Percentiles rank a stretch among this genome's conserved stretches.
These are phyloP conservation scores for Penicillium turbatum DNA, from an alignment of 495 filamentous ascomycete species.

Conservation along the genomic window DNA sequence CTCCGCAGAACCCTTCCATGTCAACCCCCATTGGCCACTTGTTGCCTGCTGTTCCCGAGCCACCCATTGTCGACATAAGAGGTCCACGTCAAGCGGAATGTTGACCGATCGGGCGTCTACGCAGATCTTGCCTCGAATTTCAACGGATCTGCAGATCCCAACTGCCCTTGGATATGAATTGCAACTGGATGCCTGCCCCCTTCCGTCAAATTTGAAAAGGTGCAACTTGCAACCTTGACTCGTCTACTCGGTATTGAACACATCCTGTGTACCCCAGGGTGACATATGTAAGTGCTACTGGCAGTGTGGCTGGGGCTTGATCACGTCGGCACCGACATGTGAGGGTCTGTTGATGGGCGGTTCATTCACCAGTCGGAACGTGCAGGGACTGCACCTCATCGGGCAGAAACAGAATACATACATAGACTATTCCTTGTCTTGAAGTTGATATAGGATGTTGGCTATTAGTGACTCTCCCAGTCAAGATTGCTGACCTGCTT, in stretches of 20 bases:
- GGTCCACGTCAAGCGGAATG: slow-evolving; percentile 59
- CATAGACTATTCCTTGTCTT: slow-evolving; percentile 60
- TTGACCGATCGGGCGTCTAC: slow-evolving; percentile 63
- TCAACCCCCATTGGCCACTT: slow-evolving; percentile 20
- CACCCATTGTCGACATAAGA: slow-evolving; percentile 73
- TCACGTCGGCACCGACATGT: slow-evolving; percentile 28
- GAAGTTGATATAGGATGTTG: slow-evolving; percentile 79
- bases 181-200: slow-evolving; percentile 65
- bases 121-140: slow-evolving; percentile 68
- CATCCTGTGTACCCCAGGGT: slow-evolving; percentile 81
- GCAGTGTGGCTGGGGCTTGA: slow-evolving; percentile 50
- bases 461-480: slow-evolving; percentile 65
- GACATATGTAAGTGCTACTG: slow-evolving; percentile 66
- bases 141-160: slow-evolving; percentile 66
- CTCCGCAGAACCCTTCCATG: slow-evolving; percentile 5
- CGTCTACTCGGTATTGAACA: slow-evolving; percentile 50
- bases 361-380: slow-evolving; percentile 64
- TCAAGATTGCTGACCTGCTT: slow-evolving; percentile 4
- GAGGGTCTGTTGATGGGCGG: slow-evolving; percentile 59
- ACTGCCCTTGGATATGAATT: slow-evolving; percentile 82
- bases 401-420: slow-evolving; percentile 62
- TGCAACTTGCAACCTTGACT: slow-evolving; percentile 79
- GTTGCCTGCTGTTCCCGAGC: slow-evolving; percentile 60
- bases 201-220: slow-evolving; percentile 66
- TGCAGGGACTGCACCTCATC: slow-evolving; percentile 63